These are phyloP conservation scores for Penicillium sp. DNA, from an alignment of 2,329 filamentous ascomycete genomes.

Conservation along the genomic window DNA sequence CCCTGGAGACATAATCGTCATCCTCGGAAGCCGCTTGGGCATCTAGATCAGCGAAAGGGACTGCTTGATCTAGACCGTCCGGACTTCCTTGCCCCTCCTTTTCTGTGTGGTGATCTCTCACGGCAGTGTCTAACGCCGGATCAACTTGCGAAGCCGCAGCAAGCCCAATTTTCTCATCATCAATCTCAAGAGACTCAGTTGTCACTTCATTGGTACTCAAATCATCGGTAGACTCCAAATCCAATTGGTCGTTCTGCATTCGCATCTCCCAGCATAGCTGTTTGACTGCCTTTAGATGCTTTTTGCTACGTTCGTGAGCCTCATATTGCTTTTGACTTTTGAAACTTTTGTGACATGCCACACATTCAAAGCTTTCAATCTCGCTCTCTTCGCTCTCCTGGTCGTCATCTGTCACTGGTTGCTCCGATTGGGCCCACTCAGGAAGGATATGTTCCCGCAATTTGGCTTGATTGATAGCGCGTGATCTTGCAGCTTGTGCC, in stretches of 20 bases:
- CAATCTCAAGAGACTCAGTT: background rate
- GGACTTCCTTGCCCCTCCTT: background rate
- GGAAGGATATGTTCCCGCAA: slow-evolving; percentile 64
- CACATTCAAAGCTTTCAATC: slow-evolving; percentile 60
- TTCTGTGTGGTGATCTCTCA: background rate
- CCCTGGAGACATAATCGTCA: slow-evolving; percentile 46
- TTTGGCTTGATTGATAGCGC: slow-evolving; percentile 77
- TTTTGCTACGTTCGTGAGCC: slow-evolving; percentile 93
- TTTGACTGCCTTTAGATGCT: slow-evolving; percentile 83
- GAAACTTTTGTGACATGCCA: slow-evolving; percentile 66
- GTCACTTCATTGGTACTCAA: background rate
- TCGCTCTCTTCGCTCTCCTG: slow-evolving; percentile 48
- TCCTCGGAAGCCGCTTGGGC: slow-evolving; percentile 23
- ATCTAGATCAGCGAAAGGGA: background rate
- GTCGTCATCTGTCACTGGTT: slow-evolving; percentile 50
- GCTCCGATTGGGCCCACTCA: slow-evolving; percentile 69
- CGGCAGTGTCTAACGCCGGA: background rate
- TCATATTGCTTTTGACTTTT: slow-evolving; percentile 91
- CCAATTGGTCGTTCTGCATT: slow-evolving; percentile 65
- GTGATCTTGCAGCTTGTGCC: slow-evolving; percentile 78
- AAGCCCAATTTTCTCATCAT: background rate
- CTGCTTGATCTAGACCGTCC: background rate
- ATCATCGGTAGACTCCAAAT: slow-evolving; percentile 17
- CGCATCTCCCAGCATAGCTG: slow-evolving; percentile 79
- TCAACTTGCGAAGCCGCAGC: background rate